Percentiles rank a stretch among this genome's conserved stretches.
Conservation (phyloP, 176 grass and related monocot species). For the Oryza glumipatula region DNA sequence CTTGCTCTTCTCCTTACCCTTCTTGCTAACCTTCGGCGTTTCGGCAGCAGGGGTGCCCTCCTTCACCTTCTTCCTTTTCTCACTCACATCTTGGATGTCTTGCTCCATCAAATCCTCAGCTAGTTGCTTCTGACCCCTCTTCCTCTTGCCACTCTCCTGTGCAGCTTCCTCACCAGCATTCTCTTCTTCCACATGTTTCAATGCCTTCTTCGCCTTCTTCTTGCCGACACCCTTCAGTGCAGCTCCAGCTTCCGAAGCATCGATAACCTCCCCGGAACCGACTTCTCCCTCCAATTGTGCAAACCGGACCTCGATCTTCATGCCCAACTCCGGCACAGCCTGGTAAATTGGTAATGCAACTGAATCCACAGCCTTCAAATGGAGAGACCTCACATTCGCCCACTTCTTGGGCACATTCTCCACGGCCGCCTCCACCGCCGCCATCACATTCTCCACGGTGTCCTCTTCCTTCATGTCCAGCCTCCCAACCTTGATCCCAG, state of each 20-base stretch:
- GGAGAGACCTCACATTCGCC: conserved; percentile 71
- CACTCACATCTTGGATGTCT: neutral
- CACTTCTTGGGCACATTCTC: conserved; percentile 81
- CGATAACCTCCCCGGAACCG: conserved; percentile 34
- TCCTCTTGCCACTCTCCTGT: conserved; percentile 40
- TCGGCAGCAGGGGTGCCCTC: neutral
- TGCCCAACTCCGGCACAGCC: conserved; percentile 59
- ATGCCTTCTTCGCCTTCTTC: conserved; percentile 8
- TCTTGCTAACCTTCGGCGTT: conserved; percentile 19
- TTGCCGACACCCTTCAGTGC: neutral
- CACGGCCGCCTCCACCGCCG: conserved; percentile 47
- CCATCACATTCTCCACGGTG: conserved; percentile 70
- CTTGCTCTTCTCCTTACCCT: conserved; percentile 34
- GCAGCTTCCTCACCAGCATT: neutral
- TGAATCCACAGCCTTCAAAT: conserved; percentile 65
- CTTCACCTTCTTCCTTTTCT: conserved; percentile 49
- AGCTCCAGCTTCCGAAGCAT: conserved; percentile 26
- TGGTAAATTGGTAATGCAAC: conserved; percentile 81
- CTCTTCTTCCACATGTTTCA: neutral
- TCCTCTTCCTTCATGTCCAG: conserved; percentile 73
- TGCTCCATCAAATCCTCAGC: conserved; percentile 37
- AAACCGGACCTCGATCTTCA: conserved; percentile 69
- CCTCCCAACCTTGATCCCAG: conserved; percentile 70
- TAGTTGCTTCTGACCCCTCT: conserved; percentile 43
- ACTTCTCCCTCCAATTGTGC: conserved; percentile 18